A percentile compares a stretch with the other conserved stretches of the same genome.
These are phyloP conservation scores for Zygosaccharomyces lentus DNA, from an alignment of 805 yeast genomes.

Conservation along the genomic window DNA sequence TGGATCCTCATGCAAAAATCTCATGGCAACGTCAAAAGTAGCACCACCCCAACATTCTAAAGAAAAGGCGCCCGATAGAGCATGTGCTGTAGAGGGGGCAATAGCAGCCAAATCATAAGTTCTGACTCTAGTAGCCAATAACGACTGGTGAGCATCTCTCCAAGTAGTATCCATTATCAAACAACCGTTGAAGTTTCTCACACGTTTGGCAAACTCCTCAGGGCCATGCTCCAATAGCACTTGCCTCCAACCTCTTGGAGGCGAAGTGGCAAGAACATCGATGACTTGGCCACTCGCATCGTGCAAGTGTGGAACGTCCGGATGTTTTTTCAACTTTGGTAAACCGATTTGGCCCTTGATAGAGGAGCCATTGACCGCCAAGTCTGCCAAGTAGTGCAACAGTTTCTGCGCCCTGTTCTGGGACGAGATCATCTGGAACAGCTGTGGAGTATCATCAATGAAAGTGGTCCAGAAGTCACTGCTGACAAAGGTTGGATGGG, in stretches of 20 bases:
- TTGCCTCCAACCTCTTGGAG: slow-evolving; percentile 89
- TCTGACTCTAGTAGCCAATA: slow-evolving; percentile 95
- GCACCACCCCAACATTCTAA: slow-evolving; percentile 99
- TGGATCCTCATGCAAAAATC: slow-evolving; percentile 97
- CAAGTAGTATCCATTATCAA: slow-evolving; percentile 97
- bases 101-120: slow-evolving; percentile 86
- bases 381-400: slow-evolving; percentile 84
- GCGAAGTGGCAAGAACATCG: slow-evolving; percentile 50
- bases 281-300: slow-evolving; percentile 57
- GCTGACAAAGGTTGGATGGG: slow-evolving; percentile 78
- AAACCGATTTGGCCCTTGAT: slow-evolving; percentile 92
- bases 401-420: slow-evolving; percentile 96
- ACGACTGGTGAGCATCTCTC: slow-evolving; percentile 99
- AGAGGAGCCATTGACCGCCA: slow-evolving; percentile 93
- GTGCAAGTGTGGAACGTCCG: slow-evolving; percentile 68
- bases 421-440: slow-evolving; percentile 90
- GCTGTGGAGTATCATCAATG: slow-evolving; percentile 94
- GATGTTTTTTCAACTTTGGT: slow-evolving; percentile 76
- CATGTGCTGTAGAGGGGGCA: slow-evolving; percentile 92
- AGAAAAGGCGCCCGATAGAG: slow-evolving; percentile 85
- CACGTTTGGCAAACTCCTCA: slow-evolving; percentile 81
- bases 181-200: slow-evolving; percentile 79
- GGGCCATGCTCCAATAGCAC: slow-evolving; percentile 83
- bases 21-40: slow-evolving; percentile 97
- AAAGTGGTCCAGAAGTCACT: slow-evolving; percentile 98